These are phyloP conservation scores for Paramecium primaurelia DNA, from an alignment of 73 alveolate species.

Conservation along the genomic window DNA sequence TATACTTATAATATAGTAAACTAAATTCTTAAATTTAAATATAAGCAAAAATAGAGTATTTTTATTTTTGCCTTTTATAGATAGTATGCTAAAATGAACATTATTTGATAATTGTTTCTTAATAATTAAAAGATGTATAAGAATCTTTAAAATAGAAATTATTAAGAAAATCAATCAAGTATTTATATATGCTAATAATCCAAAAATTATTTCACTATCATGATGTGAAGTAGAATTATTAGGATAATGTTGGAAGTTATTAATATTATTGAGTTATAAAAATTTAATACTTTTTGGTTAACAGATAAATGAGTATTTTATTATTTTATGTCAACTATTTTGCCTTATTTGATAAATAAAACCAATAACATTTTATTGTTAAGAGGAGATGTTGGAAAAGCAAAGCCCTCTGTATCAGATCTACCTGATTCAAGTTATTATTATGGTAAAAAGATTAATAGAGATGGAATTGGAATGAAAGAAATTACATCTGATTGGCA, in stretches of 20 bases:
- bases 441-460: constrained; percentile 58
- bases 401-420: constrained; percentile 48
- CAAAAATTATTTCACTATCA: neutral
- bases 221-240: neutral
- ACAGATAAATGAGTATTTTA: neutral
- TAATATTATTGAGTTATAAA: neutral
- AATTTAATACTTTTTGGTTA: neutral
- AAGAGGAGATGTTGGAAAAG: constrained; percentile 62
- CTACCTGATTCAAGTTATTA: constrained; percentile 44
- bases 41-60: too few species aligned
- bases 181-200: neutral
- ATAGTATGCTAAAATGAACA: too few species aligned
- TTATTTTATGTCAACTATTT: constrained; percentile 40
- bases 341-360: constrained; percentile 12
- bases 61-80: too few species aligned
- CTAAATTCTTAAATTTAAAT: too few species aligned
- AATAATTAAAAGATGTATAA: neutral
- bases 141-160: neutral
- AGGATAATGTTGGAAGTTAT: neutral
- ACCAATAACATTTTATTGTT: constrained; percentile 47
- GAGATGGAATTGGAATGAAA: constrained; percentile 59
- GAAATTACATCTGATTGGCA: constrained; percentile 45
- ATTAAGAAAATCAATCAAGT: neutral
- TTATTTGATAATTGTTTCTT: too few species aligned
- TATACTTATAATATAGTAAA: too few species aligned